phyloP scores from a whole-genome alignment of 2,329 filamentous ascomycete genomes.

The Aspergillus sp. region DNA sequence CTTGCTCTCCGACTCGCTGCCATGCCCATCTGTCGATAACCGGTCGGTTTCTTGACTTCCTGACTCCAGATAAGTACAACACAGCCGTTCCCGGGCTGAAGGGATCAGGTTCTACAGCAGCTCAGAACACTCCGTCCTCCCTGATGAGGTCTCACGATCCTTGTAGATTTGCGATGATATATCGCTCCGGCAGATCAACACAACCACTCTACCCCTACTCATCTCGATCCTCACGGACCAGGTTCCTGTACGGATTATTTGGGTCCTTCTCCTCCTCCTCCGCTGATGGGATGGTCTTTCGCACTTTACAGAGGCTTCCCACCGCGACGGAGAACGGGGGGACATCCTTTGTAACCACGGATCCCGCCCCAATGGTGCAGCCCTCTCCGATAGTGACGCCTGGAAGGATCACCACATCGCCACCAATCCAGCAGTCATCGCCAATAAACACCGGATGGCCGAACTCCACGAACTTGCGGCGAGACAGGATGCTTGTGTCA shows the following conservation, averaged over 20 bases:
- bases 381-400: slow-evolving; percentile 45
- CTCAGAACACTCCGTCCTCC: too few species aligned
- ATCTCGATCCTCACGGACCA: slow-evolving; percentile 16
- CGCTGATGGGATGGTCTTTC: slow-evolving; percentile 21
- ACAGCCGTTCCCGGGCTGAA: too few species aligned
- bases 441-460: slow-evolving; percentile 49
- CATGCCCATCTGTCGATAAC: too few species aligned
- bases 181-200: too few species aligned
- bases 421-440: slow-evolving; percentile 52
- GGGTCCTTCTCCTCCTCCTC: slow-evolving; percentile 26
- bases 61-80: too few species aligned
- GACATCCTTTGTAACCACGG: slow-evolving; percentile 40
- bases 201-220: too few species aligned
- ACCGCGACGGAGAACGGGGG: slow-evolving; percentile 31
- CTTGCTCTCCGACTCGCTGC: too few species aligned
- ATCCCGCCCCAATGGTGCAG: slow-evolving; percentile 40
- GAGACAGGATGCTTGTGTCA: slow-evolving; percentile 49
- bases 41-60: too few species aligned
- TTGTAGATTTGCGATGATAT: too few species aligned
- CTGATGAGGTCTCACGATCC: too few species aligned
- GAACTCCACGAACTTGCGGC: slow-evolving; percentile 52
- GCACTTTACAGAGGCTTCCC: slow-evolving; percentile 24
- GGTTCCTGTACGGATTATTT: slow-evolving; percentile 19
- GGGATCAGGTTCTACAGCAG: too few species aligned
- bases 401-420: slow-evolving; percentile 44